These are phyloP conservation scores for Penicillium sp. DNA, from an alignment of 2,329 filamentous ascomycete species.

Conservation along the genomic window DNA sequence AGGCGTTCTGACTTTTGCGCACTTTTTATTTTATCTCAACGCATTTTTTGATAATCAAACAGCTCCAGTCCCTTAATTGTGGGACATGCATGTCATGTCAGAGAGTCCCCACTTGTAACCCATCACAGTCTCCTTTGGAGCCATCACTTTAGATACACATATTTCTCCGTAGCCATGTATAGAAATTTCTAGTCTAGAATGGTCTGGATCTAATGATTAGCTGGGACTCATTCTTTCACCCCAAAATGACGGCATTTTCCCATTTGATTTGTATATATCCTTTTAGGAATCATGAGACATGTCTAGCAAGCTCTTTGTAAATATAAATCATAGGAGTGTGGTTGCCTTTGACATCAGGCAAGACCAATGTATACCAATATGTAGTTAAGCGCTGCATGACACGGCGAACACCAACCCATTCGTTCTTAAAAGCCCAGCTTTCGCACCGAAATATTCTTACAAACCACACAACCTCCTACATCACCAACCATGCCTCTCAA, in stretches of 20 bases:
- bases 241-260: neutral
- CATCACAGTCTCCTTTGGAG: neutral
- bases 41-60: neutral
- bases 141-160: neutral
- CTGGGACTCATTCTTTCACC: neutral
- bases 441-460: neutral
- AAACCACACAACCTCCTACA: neutral
- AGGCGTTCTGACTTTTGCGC: constrained; percentile 3
- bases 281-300: neutral
- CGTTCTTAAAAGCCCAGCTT: neutral
- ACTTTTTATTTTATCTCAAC: neutral
- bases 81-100: neutral
- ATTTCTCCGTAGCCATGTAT: neutral
- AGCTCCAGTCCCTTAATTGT: neutral
- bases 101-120: neutral
- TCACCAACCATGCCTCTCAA: constrained; percentile 6
- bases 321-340: neutral
- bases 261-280: neutral
- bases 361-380: neutral
- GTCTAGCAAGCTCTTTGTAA: neutral
- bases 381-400: too few species aligned
- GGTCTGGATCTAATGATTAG: neutral
- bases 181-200: neutral
- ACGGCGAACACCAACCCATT: neutral
- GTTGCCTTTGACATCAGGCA: neutral